Percentiles rank a stretch among this genome's conserved stretches.
Evolutionary conservation across 139 green algal genomes (phyloP).

Genomic region (Pleodorina starrii): DNA sequence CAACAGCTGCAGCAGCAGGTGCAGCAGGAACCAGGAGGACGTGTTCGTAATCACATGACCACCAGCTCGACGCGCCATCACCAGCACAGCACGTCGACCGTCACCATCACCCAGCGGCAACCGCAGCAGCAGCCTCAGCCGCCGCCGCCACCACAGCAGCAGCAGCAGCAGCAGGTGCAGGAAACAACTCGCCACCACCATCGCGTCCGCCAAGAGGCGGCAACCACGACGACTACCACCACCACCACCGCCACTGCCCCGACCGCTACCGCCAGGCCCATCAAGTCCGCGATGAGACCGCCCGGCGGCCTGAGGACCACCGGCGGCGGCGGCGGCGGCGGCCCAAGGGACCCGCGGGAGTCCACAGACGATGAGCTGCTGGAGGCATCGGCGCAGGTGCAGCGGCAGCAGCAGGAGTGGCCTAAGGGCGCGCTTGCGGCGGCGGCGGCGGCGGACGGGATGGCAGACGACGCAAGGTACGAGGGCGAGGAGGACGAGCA

Average conservation of each 20-base stretch:
- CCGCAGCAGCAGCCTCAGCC: background rate
- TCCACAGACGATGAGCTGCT: too few species aligned
- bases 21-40: background rate
- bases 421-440: background rate
- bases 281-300: background rate
- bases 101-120: background rate
- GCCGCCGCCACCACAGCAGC: background rate
- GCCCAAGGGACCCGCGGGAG: too few species aligned
- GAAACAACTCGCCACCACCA: background rate
- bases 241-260: conserved; percentile 6
- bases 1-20: background rate
- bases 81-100: background rate
- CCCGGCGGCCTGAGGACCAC: background rate
- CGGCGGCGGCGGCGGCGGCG: background rate
- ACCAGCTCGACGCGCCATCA: background rate
- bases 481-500: conserved; percentile 17
- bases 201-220: background rate
- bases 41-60: background rate
- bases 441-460: background rate
- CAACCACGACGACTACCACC: background rate
- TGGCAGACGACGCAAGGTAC: background rate
- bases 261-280: background rate
- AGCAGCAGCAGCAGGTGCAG: background rate
- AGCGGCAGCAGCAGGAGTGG: background rate
- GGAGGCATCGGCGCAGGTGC: background rate